Base-by-base conservation (phyloP, 768 basidiomycete species). In the Boletus coccyginus region DNA sequence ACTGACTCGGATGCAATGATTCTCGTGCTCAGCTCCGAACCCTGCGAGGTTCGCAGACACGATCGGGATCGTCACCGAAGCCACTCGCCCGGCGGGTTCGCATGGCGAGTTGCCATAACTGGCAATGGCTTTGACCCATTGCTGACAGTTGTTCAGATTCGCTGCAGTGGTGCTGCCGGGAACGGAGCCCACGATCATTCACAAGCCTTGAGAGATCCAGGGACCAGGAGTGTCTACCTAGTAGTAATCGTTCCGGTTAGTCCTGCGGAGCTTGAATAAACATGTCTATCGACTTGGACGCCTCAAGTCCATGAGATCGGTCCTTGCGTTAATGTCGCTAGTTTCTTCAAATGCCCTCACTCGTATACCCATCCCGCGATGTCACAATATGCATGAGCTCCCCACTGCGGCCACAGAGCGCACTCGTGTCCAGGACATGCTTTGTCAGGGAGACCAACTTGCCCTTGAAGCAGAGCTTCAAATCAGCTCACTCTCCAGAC, bases 1-100 rank as follows among this genome's bases (percentile, higher is more conserved):
- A 6, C 27, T 27, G 27, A 27, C 3, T 6, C 27, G 27, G 27
- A 27, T 27, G 27, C 27, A 27, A 27, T 27, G 27, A 6, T 27
- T 27, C 27, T 27, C 27, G 27, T 21, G 21, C 21, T 21, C 21
- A 21, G 21, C 21, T 21, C 21, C 21, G 21, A 21, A 96, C 65
- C 96, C 96, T 7, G 88, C 95, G 31, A 83, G 96, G 19, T 96
- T 88, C 64, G 86, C 86, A 1, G 78, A 98, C 71, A 98, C 96
- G 0, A 86, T 97, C 48, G 96, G 96, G 2, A 77, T 98, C 17
- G 96, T 98, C 21, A 76, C 96, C 33, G 96, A 99, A 71, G 84
- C 92, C 16, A 83, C 88, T 27, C 78, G 96, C 33, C 94, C 94
- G 0, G 76, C 78, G n/a, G 76, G 66, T 6, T 83, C 92, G 1